A percentile compares a stretch with the other conserved stretches of the same genome.
These are phyloP conservation scores for Sequoia sempervirens DNA, from an alignment of 75 land plant genomes.

Conservation along the genomic window DNA sequence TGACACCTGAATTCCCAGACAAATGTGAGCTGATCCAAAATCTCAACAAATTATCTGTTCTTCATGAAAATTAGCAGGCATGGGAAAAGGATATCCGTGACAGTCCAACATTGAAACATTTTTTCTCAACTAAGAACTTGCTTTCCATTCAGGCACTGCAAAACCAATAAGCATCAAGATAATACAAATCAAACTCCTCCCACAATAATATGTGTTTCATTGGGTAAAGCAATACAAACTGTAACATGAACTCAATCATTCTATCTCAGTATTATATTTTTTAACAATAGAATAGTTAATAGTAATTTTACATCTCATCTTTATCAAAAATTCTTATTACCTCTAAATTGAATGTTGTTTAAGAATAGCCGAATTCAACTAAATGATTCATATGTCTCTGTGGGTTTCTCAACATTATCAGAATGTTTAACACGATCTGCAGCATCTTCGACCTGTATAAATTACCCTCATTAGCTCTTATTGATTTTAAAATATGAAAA, in stretches of 20 bases:
- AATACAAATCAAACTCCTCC: background rate
- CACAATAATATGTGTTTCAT: background rate
- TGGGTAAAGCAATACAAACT: background rate
- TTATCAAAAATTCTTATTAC: too few relatives aligned
- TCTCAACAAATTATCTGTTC: background rate
- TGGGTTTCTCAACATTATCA: background rate
- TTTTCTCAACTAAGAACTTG: background rate
- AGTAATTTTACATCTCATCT: too few relatives aligned
- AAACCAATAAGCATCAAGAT: background rate
- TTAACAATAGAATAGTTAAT: too few relatives aligned
- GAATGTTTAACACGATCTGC: conserved; percentile 5
- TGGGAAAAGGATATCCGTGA: background rate
- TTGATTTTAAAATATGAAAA: background rate
- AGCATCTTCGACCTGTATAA: conserved; percentile 5
- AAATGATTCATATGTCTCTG: background rate
- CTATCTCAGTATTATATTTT: too few relatives aligned
- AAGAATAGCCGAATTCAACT: background rate
- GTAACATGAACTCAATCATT: too few relatives aligned
- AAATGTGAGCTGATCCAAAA: background rate
- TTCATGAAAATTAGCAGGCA: background rate
- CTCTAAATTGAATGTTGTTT: too few relatives aligned
- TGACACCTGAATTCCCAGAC: background rate
- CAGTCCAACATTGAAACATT: background rate
- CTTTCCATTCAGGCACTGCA: background rate
- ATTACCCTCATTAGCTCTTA: background rate